Evolutionary conservation across 1,284 basidiomycete genomes (phyloP).

Genomic region (Hemileia vastatrix): DNA sequence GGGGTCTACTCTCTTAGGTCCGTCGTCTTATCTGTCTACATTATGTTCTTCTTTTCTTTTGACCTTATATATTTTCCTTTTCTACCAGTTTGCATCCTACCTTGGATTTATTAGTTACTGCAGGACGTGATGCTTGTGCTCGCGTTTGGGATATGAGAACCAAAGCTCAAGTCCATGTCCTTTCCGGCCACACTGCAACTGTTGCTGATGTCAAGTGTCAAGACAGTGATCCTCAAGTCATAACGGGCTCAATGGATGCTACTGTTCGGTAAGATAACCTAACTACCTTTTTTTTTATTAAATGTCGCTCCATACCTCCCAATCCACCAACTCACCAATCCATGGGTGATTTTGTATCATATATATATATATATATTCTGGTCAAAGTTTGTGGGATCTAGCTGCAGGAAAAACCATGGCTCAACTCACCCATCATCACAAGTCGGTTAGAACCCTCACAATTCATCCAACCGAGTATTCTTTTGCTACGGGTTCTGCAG

Average conservation of each 20-base stretch:
- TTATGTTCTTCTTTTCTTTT: background rate
- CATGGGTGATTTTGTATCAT: background rate
- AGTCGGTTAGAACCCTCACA: constrained; percentile 84
- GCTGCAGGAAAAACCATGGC: constrained; percentile 93
- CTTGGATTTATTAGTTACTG: constrained; percentile 85
- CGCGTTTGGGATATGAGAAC: constrained; percentile 99
- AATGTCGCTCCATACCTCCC: background rate
- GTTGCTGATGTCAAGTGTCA: constrained; percentile 90
- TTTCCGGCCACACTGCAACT: constrained; percentile 85
- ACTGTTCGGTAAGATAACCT: constrained; percentile 63
- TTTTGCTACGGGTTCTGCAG: constrained; percentile 87
- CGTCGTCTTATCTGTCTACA: constrained; percentile 24
- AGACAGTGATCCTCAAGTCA: constrained; percentile 92
- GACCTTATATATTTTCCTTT: constrained; percentile 9
- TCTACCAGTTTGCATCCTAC: constrained; percentile 70
- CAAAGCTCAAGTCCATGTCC: constrained; percentile 85
- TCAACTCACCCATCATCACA: constrained; percentile 96
- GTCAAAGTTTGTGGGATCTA: constrained; percentile 80
- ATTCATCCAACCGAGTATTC: constrained; percentile 93
- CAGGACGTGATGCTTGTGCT: constrained; percentile 87
- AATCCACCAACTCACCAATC: background rate
- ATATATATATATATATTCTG: background rate
- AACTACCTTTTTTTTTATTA: background rate
- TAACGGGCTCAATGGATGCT: constrained; percentile 96
- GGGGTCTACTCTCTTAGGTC: constrained; percentile 76